These are phyloP conservation scores for Leptodermis oblonga DNA, from an alignment of 257 asterid species.

Conservation along the genomic window DNA sequence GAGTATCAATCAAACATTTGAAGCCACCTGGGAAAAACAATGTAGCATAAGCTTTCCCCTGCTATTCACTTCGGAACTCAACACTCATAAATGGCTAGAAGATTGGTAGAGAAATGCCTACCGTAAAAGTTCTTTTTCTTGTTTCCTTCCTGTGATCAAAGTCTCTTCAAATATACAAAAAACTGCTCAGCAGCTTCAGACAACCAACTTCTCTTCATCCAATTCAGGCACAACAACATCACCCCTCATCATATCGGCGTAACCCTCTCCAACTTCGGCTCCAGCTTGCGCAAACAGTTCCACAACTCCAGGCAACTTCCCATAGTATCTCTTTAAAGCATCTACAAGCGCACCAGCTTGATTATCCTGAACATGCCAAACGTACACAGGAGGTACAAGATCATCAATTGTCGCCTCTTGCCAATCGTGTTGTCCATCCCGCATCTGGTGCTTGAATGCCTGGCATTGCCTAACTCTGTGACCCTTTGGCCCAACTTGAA, in stretches of 20 bases:
- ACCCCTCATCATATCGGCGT: constrained; percentile 35
- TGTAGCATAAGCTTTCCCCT: too few relatives aligned
- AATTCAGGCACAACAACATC: constrained; percentile 55
- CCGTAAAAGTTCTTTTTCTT: too few relatives aligned
- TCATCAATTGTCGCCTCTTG: constrained; percentile 64
- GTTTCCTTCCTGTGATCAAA: too few relatives aligned
- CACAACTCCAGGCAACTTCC: constrained; percentile 61
- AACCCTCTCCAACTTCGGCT: constrained; percentile 39
- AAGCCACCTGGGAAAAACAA: too few relatives aligned
- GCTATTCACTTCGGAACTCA: too few relatives aligned
- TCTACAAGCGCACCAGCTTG: constrained; percentile 27
- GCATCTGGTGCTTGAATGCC: constrained; percentile 80
- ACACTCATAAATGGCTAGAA: too few relatives aligned
- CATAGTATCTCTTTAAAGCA: constrained; percentile 55
- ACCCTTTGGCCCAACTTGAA: constrained; percentile 83
- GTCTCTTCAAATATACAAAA: too few relatives aligned
- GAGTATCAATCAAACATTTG: too few relatives aligned
- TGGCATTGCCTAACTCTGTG: constrained; percentile 69
- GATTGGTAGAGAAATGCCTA: too few relatives aligned
- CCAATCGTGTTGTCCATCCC: constrained; percentile 86
- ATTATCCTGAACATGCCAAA: constrained; percentile 51
- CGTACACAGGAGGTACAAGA: constrained; percentile 46
- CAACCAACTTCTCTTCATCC: constrained; percentile 50
- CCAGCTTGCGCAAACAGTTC: constrained; percentile 67
- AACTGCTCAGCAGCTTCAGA: constrained; percentile 23